Percentiles rank a stretch among this genome's conserved stretches.
Conservation (phyloP, 106 monocot species). For the Chionographis japonica region DNA sequence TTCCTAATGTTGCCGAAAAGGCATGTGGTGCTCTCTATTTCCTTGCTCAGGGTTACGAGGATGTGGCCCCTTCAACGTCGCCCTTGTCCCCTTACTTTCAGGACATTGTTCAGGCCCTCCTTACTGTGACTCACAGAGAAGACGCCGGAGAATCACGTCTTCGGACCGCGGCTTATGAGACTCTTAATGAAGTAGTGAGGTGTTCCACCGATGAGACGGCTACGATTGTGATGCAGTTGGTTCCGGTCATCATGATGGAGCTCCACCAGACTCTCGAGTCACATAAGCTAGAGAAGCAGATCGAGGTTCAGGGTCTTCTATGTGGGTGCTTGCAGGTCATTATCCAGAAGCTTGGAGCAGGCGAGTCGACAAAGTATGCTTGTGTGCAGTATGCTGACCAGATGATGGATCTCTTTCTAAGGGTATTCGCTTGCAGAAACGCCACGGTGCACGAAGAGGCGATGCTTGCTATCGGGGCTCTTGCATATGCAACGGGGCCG, state of each 20-base stretch:
- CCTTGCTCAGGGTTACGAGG: constrained; percentile 42
- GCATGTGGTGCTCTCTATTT: constrained; percentile 47
- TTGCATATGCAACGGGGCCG: constrained; percentile 30
- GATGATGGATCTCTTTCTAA: constrained; percentile 39
- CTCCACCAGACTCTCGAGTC: constrained; percentile 32
- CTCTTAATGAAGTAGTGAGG: constrained; percentile 36
- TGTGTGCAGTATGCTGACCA: constrained; percentile 35
- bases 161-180: constrained; percentile 36
- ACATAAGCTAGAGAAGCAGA: constrained; percentile 32
- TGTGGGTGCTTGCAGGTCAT: constrained; percentile 49
- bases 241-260: constrained; percentile 35
- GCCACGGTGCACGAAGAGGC: constrained; percentile 43
- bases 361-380: constrained; percentile 27
- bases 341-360: constrained; percentile 33
- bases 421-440: constrained; percentile 36
- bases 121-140: constrained; percentile 38
- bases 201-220: constrained; percentile 36
- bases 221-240: constrained; percentile 29
- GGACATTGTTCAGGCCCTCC: constrained; percentile 29
- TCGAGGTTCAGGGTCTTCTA: constrained; percentile 40
- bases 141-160: constrained; percentile 39
- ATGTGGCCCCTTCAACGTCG: constrained; percentile 20
- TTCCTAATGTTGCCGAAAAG: constrained; percentile 46
- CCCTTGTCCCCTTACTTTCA: constrained; percentile 44
- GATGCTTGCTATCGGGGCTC: constrained; percentile 40